Conservation (phyloP, 2,329 filamentous ascomycete species). For the Sarocladium strictum region DNA sequence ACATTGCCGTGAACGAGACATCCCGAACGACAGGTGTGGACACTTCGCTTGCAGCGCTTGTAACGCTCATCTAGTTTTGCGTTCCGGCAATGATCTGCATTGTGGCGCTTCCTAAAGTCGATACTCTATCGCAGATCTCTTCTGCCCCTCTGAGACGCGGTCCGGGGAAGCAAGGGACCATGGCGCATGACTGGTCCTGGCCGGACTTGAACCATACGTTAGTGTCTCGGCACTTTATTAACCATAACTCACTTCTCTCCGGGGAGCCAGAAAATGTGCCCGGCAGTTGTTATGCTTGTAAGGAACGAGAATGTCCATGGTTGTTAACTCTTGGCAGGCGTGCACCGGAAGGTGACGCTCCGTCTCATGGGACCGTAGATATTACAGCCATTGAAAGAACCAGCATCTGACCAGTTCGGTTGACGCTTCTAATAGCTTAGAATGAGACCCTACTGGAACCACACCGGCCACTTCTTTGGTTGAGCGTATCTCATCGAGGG, state of each 20-base stretch:
- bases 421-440: background rate
- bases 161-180: background rate
- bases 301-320: background rate
- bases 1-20: background rate
- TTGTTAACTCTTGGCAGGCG: background rate
- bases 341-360: background rate
- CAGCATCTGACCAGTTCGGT: background rate
- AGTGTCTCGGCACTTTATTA: background rate
- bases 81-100: background rate
- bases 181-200: background rate
- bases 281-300: background rate
- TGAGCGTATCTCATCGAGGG: background rate
- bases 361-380: background rate
- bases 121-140: slow-evolving; percentile 2
- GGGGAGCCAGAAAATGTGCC: background rate
- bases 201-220: background rate
- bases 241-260: background rate
- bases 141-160: background rate
- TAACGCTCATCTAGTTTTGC: background rate
- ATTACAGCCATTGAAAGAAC: background rate
- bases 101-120: slow-evolving; percentile 2
- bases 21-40: background rate
- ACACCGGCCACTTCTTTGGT: slow-evolving; percentile 1
- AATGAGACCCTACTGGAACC: background rate
- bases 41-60: background rate